Base-by-base conservation (phyloP, 495 filamentous ascomycete genomes). In the Pyrenula aspistea region DNA sequence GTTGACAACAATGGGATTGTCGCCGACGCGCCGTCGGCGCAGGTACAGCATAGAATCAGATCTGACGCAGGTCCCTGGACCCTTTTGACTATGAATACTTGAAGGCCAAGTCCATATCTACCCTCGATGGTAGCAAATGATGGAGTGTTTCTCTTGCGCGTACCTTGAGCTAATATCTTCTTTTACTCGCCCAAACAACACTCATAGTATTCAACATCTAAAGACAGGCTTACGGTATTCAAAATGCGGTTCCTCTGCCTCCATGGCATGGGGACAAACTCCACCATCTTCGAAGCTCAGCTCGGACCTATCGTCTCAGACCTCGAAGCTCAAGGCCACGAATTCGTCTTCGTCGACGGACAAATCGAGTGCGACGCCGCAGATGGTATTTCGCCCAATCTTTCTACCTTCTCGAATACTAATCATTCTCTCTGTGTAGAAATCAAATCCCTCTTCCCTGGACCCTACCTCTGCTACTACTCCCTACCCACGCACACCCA, bases 231-330 rank as follows among this genome's bases (percentile, higher is more conserved):
- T 42, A 4, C 15, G 8, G 31, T 15, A 4, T 4, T 42, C 31
- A 67, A 12, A 12, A 73, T 73, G 71, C 64, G 62, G 2, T 73
- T 72, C 49, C 65, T 73, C 47, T 73, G 71, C 65, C 57, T 73
- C 15, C 71, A 73, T 57, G 71, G 71, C 49, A 63, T 62, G 3
- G 64, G 69, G 24, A 73, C 71, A 36, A 73, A 66, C 53, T 57
- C 66, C 49, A 56, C 65, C 0, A 82, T 83, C 56, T 82, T 86
- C 65, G 72, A 76, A 57, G 76, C 81, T 1, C 81, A 85, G 58
- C 24, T 60, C 53, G 2, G 54, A 24, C 19, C 50, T 19, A 21
- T 52, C 19, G 19, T 52, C 22, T 21, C n/a, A 24, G 50, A 20
- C n/a, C 19, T 52, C 50, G 50, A 52, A 42, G 31, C 31, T 19